These are phyloP conservation scores for Ramichloridium luteum DNA, from an alignment of 2,329 filamentous ascomycete species.

Conservation along the genomic window DNA sequence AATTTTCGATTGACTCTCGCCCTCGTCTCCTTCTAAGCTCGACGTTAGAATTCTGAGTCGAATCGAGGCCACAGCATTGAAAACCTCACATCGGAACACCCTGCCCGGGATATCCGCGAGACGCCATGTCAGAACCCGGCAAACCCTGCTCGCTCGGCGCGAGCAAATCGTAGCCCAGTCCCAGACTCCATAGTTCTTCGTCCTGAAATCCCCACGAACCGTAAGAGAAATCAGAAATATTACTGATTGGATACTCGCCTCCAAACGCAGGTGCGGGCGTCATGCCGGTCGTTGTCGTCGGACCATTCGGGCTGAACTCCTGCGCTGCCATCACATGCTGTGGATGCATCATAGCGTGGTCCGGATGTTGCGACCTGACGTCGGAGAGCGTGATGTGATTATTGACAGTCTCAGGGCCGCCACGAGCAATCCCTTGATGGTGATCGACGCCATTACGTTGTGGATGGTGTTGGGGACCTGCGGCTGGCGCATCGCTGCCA, in stretches of 20 bases:
- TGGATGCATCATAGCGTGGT: not conserved
- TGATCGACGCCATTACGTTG: no score
- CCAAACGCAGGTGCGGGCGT: not conserved
- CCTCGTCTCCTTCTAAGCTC: no score
- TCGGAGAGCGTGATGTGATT: not conserved
- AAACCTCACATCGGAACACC: no score
- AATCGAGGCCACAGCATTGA: no score
- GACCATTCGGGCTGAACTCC: not conserved
- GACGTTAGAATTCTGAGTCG: no score
- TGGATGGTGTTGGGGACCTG: not conserved
- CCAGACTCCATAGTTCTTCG: slow-evolving; percentile 8
- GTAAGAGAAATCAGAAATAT: slow-evolving; percentile 2
- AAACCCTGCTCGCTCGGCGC: slow-evolving; percentile 5
- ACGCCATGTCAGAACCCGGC: slow-evolving; percentile 4
- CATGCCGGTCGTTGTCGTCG: not conserved
- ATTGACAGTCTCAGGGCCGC: not conserved
- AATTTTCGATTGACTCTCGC: no score
- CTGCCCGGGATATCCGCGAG: no score
- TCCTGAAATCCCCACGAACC: slow-evolving; percentile 8
- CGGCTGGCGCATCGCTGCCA: not conserved
- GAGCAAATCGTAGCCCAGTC: slow-evolving; percentile 10
- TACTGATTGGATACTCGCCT: not conserved
- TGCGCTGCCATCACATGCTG: not conserved
- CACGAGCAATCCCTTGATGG: no score
- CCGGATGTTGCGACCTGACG: not conserved